phyloP scores from a whole-genome alignment of 1,284 basidiomycete species.

The Sanghuangporus sanghuang region DNA sequence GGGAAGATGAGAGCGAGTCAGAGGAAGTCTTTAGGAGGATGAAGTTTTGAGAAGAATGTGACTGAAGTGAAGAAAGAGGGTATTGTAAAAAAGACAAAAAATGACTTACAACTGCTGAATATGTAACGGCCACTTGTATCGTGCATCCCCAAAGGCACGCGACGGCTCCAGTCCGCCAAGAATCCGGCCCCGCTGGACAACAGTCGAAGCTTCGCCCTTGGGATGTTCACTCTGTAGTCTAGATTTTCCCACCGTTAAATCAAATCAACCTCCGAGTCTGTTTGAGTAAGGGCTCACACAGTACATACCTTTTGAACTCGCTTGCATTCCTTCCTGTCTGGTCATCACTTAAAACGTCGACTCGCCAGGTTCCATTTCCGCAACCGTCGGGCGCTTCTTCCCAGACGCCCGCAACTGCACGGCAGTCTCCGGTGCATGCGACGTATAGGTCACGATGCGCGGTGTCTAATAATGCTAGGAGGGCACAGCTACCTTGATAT shows the following conservation, averaged over 20 bases:
- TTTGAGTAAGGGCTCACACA: neutral
- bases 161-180: constrained; percentile 93
- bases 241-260: neutral
- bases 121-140: constrained; percentile 84
- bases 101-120: constrained; percentile 60
- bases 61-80: neutral
- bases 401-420: constrained; percentile 95
- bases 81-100: neutral
- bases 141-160: constrained; percentile 91
- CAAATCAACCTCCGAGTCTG: neutral
- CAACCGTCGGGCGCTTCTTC: constrained; percentile 48
- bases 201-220: constrained; percentile 69
- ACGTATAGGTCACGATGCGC: constrained; percentile 79
- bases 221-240: constrained; percentile 93
- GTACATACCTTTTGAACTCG: constrained; percentile 63
- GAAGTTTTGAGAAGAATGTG: neutral
- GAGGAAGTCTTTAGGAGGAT: constrained; percentile 1
- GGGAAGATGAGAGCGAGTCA: neutral
- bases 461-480: constrained; percentile 83
- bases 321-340: constrained; percentile 91
- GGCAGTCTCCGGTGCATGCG: constrained; percentile 90
- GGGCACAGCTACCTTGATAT: constrained; percentile 74
- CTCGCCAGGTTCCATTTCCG: constrained; percentile 67
- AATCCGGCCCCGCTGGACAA: constrained; percentile 83
- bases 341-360: constrained; percentile 91